Evolutionary conservation across 2,329 filamentous ascomycete species (phyloP), one percentile per base, ranked within the genome.

Genomic region (Ophiostoma himal-ulmi): DNA sequence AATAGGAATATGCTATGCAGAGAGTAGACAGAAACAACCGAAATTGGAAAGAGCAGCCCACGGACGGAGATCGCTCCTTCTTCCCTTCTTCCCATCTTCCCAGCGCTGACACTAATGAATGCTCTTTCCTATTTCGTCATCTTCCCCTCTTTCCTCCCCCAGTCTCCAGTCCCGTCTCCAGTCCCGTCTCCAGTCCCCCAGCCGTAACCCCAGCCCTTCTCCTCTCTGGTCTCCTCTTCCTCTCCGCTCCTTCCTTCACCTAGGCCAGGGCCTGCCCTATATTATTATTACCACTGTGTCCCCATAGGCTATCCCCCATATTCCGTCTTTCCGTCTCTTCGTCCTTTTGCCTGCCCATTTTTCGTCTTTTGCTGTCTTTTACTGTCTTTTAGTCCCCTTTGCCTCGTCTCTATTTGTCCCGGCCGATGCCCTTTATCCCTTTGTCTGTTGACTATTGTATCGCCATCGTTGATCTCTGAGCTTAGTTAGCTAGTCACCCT

Each of bases 171-270:
- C 44, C 44, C 44, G 44, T 48, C 44, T 48, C 44, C 44, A 48
- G 44, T 48, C 44, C 44, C n/a, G n/a, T n/a, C 52, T 14, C 52
- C 41, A 48, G n/a, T 22, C 52, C 52, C 48, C 52, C 44, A 48
- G 44, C 44, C 44, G 44, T 57, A 10, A 57, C 52, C 52, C 52
- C 52, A 57, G 52, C n/a, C 52, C 52, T 57, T 54, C 52, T 26
- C 52, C n/a, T 17, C 54, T 34, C 54, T 30, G 34, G 13, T 17
- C 26, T 26, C 17, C 57, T 57, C 37, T 20, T 22, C 20, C n/a
- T 54, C 52, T 57, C 52, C 52, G n/a, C 52, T 13, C 52, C 52
- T 34, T 26, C 26, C 52, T 6, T 54, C n/a, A n/a, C n/a, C 20
- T 22, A 4, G 17, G 20, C 44, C 11, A 22, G 13, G 57, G 4